phyloP scores from a whole-genome alignment of 2,329 filamentous ascomycete genomes.

The Alternaria angustiovoidea region DNA sequence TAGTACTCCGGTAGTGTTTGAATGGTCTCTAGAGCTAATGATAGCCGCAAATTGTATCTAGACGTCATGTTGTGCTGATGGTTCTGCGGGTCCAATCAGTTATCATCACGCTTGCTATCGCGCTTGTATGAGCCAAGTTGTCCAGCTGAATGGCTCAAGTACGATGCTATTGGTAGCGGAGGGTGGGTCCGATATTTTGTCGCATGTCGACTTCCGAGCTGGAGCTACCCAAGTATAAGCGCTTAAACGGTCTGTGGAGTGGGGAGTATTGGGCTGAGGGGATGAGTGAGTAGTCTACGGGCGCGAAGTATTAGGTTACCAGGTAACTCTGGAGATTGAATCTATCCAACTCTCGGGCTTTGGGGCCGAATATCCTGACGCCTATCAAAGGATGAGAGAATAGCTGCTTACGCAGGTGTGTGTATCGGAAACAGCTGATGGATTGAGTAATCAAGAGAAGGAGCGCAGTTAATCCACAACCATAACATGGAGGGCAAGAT shows the following conservation, averaged over 20 bases:
- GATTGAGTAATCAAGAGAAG: background rate
- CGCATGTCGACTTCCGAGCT: constrained; percentile 2
- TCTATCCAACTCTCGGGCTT: background rate
- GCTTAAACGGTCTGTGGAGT: background rate
- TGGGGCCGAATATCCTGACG: background rate
- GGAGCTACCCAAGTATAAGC: background rate
- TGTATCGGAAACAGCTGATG: background rate
- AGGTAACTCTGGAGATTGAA: background rate
- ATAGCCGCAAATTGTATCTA: constrained; percentile 5
- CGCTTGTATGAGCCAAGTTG: background rate
- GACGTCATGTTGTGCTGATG: constrained; percentile 3
- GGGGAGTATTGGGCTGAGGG: background rate
- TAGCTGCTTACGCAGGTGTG: background rate
- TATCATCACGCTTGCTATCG: background rate
- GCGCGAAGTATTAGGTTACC: background rate
- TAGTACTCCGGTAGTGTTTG: constrained; percentile 1
- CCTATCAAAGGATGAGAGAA: background rate
- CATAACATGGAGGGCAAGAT: background rate
- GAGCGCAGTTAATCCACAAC: background rate
- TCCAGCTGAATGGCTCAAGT: background rate
- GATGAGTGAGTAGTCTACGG: background rate
- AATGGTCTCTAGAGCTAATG: background rate
- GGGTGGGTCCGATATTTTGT: background rate
- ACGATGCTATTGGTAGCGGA: background rate
- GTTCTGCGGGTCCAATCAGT: background rate